Evolutionary conservation across 2,329 filamentous ascomycete genomes (phyloP).

Genomic region (Fusarium brachygibbosum): DNA sequence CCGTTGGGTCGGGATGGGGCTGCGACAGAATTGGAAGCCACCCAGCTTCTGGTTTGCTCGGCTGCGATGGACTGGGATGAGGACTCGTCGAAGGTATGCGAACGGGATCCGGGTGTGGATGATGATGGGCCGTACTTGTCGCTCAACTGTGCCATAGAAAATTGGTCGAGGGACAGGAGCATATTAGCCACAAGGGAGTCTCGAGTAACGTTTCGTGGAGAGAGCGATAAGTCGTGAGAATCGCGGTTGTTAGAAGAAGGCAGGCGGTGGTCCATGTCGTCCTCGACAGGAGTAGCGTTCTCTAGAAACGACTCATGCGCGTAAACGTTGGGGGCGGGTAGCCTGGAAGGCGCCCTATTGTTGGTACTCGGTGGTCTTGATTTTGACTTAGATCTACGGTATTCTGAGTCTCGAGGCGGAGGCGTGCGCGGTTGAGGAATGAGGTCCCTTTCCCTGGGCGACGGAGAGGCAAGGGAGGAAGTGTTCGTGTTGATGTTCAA

Average conservation of each 20-base stretch:
- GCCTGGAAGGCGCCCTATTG: conserved; percentile 47
- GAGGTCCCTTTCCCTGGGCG: conserved; percentile 37
- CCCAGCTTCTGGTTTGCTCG: conserved; percentile 55
- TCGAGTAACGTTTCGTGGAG: conserved; percentile 80
- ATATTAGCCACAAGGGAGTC: conserved; percentile 97
- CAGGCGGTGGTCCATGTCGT: conserved; percentile 48
- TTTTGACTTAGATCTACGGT: conserved; percentile 36
- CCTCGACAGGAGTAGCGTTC: conserved; percentile 50
- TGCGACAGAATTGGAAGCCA: conserved; percentile 45
- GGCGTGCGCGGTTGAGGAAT: conserved; percentile 45
- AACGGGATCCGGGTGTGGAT: conserved; percentile 37
- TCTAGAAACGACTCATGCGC: conserved; percentile 51
- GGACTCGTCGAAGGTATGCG: conserved; percentile 50
- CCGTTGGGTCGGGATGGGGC: conserved; percentile 47
- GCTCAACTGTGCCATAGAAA: conserved; percentile 67
- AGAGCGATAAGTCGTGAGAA: conserved; percentile 89
- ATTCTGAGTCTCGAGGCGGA: conserved; percentile 31
- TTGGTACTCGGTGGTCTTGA: conserved; percentile 35
- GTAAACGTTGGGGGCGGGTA: conserved; percentile 39
- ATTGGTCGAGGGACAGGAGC: conserved; percentile 91
- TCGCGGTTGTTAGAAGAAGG: conserved; percentile 62
- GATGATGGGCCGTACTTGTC: conserved; percentile 45
- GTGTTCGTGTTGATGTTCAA: conserved; percentile 46
- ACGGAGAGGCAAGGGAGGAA: conserved; percentile 45
- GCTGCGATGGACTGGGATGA: conserved; percentile 45